Evolutionary conservation across 768 basidiomycete species (phyloP).

Genomic region (Megacollybia marginata): DNA sequence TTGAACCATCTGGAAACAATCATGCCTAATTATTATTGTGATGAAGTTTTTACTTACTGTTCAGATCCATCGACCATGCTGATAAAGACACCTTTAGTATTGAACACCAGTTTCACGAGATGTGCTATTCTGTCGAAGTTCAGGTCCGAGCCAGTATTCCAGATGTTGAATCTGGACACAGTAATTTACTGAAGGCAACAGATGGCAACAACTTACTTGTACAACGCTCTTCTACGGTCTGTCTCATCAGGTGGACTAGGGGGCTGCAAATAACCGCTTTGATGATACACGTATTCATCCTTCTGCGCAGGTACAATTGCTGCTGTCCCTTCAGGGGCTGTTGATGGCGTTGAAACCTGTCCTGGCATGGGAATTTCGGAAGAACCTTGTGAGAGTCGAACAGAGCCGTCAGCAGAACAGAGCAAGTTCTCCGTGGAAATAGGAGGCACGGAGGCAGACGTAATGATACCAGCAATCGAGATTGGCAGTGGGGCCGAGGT

Average conservation of each 20-base stretch:
- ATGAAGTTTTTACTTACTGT: slow-evolving; percentile 47
- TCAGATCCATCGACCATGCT: slow-evolving; percentile 79
- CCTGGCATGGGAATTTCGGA: too few relatives aligned
- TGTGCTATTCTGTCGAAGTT: slow-evolving; percentile 95
- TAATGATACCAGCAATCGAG: not conserved
- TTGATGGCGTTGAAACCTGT: too few relatives aligned
- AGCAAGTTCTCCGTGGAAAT: too few relatives aligned
- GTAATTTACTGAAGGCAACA: slow-evolving; percentile 4
- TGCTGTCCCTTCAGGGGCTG: too few relatives aligned
- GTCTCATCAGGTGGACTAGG: slow-evolving; percentile 82
- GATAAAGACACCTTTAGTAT: slow-evolving; percentile 78
- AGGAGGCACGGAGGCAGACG: not conserved
- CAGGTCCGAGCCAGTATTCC: slow-evolving; percentile 77
- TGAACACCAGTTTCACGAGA: slow-evolving; percentile 89
- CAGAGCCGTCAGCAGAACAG: too few relatives aligned
- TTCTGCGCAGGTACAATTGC: slow-evolving; percentile 23
- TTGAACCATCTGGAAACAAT: slow-evolving; percentile 67
- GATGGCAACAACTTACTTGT: slow-evolving; percentile 49
- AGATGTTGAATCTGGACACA: slow-evolving; percentile 72
- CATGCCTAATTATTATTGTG: slow-evolving; percentile 7
- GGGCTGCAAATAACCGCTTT: slow-evolving; percentile 65
- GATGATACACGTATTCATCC: slow-evolving; percentile 61
- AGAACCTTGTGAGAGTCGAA: too few relatives aligned
- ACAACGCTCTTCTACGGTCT: slow-evolving; percentile 75
- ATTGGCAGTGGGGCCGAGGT: not conserved